A percentile compares a stretch with the other conserved stretches of the same genome.
Evolutionary conservation across 768 basidiomycete genomes (phyloP).

Genomic region (Lentinula guzmanii): DNA sequence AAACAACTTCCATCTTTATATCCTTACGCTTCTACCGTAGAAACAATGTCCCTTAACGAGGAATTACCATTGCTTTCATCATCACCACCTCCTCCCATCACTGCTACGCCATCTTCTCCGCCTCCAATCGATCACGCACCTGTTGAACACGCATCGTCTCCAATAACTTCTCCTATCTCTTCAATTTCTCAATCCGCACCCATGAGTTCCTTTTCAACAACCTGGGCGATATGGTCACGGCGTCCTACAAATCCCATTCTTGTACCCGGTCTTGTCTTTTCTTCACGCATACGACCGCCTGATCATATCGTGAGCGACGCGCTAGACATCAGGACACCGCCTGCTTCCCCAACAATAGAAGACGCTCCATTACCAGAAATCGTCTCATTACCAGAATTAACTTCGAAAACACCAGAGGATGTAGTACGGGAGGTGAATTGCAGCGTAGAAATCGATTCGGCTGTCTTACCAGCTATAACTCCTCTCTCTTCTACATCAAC

Average conservation of each 20-base stretch:
- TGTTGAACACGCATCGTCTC: too few relatives aligned
- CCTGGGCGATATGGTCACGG: constrained; percentile 69
- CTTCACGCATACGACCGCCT: constrained; percentile 57
- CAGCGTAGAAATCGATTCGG: not conserved
- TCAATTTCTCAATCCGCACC: not conserved
- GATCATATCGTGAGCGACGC: constrained; percentile 50
- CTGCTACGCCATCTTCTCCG: not conserved
- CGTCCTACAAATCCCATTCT: constrained; percentile 56
- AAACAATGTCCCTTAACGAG: not conserved
- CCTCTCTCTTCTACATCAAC: constrained; percentile 18
- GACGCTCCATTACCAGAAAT: constrained; percentile 6
- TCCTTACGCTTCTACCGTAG: not conserved
- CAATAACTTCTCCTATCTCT: constrained; percentile 7
- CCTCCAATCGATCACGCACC: not conserved
- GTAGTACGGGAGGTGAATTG: not conserved
- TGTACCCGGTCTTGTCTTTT: constrained; percentile 71
- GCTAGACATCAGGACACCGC: constrained; percentile 29
- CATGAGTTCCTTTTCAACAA: not conserved
- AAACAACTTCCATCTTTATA: not conserved
- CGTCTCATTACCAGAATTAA: not conserved
- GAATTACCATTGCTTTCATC: too few relatives aligned
- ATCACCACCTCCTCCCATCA: not conserved
- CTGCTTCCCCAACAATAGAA: not conserved
- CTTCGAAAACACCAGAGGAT: constrained; percentile 7
- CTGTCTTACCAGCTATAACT: not conserved